These are phyloP conservation scores for Trichoderma virens DNA, from an alignment of 495 filamentous ascomycete genomes.

Conservation along the genomic window DNA sequence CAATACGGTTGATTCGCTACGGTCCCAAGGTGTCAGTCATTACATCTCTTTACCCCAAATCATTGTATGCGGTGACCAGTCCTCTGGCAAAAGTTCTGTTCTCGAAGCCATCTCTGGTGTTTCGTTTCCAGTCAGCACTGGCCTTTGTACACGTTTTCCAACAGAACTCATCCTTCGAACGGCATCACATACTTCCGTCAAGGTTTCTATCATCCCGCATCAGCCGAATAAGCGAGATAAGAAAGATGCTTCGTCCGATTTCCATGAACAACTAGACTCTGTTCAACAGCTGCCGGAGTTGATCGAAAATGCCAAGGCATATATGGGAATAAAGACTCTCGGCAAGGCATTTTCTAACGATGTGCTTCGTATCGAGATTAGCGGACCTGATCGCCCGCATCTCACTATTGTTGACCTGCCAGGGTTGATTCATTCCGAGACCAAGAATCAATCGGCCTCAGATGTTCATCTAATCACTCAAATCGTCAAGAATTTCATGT, in stretches of 20 bases:
- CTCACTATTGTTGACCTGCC: conserved; percentile 66
- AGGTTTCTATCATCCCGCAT: conserved; percentile 39
- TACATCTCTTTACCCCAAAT: conserved; percentile 58
- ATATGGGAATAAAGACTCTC: conserved; percentile 42
- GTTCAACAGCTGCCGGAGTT: conserved; percentile 22
- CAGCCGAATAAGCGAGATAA: conserved; percentile 18
- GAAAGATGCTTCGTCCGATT: conserved; percentile 17
- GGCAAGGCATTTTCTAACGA: conserved; percentile 49
- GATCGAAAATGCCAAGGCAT: conserved; percentile 41
- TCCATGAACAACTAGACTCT: conserved; percentile 20
- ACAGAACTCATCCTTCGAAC: conserved; percentile 54
- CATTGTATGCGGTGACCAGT: conserved; percentile 64
- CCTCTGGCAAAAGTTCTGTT: conserved; percentile 65
- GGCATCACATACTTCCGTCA: conserved; percentile 24
- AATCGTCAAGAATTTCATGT: conserved; percentile 55
- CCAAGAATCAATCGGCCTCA: conserved; percentile 35
- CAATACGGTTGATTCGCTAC: conserved; percentile 51
- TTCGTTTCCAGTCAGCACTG: conserved; percentile 53
- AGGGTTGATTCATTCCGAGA: conserved; percentile 51
- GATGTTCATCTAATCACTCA: conserved; percentile 45
- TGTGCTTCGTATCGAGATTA: conserved; percentile 61
- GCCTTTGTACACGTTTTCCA: conserved; percentile 57
- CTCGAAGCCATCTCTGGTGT: conserved; percentile 66
- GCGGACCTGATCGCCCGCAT: conserved; percentile 54
- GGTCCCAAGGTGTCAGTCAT: conserved; percentile 44